Evolutionary conservation across 2,329 filamentous ascomycete species (phyloP), one percentile per base, ranked within the genome.

Genomic region (Gnomoniopsis sp.): DNA sequence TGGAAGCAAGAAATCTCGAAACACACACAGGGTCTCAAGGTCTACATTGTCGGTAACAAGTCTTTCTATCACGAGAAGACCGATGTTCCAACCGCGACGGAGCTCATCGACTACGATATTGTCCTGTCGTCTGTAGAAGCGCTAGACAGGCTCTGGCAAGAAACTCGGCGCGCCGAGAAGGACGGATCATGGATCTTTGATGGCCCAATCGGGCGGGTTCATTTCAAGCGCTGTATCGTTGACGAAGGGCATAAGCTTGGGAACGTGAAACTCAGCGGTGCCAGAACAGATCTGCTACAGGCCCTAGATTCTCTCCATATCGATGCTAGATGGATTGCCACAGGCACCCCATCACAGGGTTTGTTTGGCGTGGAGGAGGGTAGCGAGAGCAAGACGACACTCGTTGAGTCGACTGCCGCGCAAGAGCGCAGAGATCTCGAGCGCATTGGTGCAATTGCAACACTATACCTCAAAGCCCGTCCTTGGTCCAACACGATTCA

Each of bases 191-290:
- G 33, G 71, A 71, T 62, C 41, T 75, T 59, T 34, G 70, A 80
- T 11, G 89, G 86, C 1, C 83, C 88, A 0, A 72, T 97, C 19
- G 85, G 85, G 43, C 73, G 83, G 8, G 72, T 97, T 3, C 91
- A 91, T 65, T 96, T 93, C 81, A 88, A 96, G 66, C 83, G 93
- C 1, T 87, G 96, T 49, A 93, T 98, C 49, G 88, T 96, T 19
- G 93, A 98, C 64, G 93, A 97, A 77, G 93, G 93, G 0, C 92
- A 97, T 70, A 89, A 84, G 60, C 87, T 96, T 59, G 90, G 91
- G 0, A 88, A 89, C 41, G 83, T 83, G 0, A 81, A 74, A 2
- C 71, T 73, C 6, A 76, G 77, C 21, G 55, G 61, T 11, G 77
- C 77, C 53, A 84, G 79, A 64, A 91, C 85, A 48, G 78, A 81